Evolutionary conservation across 2,329 filamentous ascomycete species (phyloP).

Genomic region (Clarireedia monteithiana): DNA sequence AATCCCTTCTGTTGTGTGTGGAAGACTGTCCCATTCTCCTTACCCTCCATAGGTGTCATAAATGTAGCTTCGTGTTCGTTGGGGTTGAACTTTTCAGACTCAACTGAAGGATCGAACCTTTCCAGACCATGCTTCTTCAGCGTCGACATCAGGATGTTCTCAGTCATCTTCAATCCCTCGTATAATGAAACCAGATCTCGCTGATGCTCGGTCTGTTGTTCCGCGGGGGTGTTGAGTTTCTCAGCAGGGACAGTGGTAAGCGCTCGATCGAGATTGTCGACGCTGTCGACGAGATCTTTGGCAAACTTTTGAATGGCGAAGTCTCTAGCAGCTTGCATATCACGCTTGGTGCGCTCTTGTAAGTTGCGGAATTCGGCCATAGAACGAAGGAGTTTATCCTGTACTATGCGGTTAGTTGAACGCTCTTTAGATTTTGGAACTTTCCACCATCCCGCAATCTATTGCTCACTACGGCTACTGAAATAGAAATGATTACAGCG

Average conservation of each 20-base stretch:
- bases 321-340: constrained; percentile 78
- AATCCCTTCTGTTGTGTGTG: constrained; percentile 94
- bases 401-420: constrained; percentile 7
- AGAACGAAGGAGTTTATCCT: constrained; percentile 93
- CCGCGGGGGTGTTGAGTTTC: constrained; percentile 50
- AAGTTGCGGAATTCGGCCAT: constrained; percentile 98
- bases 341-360: constrained; percentile 86
- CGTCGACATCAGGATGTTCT: constrained; percentile 77
- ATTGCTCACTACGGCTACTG: background rate
- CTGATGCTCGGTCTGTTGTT: constrained; percentile 43
- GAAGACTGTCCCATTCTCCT: constrained; percentile 87
- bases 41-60: constrained; percentile 78
- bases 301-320: constrained; percentile 94
- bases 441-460: background rate
- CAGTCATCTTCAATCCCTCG: constrained; percentile 92
- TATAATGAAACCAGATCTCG: constrained; percentile 75
- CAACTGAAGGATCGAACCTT: constrained; percentile 66
- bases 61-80: constrained; percentile 96
- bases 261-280: constrained; percentile 96
- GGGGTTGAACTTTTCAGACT: constrained; percentile 84
- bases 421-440: constrained; percentile 2
- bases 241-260: constrained; percentile 69
- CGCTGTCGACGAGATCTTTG: constrained; percentile 85
- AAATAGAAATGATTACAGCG: too few relatives aligned
- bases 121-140: constrained; percentile 92